Base-by-base conservation (phyloP, 352 stramenopile species). In the Pseudoperonospora humuli region DNA sequence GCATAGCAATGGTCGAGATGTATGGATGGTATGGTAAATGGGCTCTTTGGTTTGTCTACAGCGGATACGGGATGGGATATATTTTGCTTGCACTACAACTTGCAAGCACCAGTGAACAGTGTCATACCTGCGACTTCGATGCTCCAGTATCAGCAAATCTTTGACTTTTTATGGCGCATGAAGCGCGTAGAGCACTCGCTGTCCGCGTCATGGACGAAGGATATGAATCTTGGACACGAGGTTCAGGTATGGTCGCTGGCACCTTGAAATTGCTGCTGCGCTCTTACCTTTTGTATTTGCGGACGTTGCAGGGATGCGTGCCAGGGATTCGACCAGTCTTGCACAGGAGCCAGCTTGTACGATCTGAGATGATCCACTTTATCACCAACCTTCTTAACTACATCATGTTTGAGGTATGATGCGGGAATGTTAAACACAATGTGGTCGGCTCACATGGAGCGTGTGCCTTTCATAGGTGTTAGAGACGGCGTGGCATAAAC, bases 341-440 rank as follows among this genome's bases (percentile, higher is more conserved):
- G 19, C 87, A 97, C 64, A 84, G 81, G 25, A 96, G 95, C 51
- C 92, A 97, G 44, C 76, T 98, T 11, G 79, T 97, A 37, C 84
- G 96, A 21, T 96, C 96, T 17, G 84, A 98, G 34, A 99, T 99
- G 96, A 94, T 97, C 45, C 94, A 98, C 59, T 98, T 99, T 60
- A 94, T 91, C 17, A 90, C 87, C 28, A 99, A 98, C 48, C 76
- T 99, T 17, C 90, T 97, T 57, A 98, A 93, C 55, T 99, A 98
- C 61, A 89, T 98, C 57, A 98, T 98, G 93, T 98, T 99, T 67
- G 95, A 99, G 79, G 70, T 84, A 33, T 26, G 36, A 17, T 43
- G 11, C 9, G 8, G 7, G 10, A 14, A 21, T 19, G 9, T 42
- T 24, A 10, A 10, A 5, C 7, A 0, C 1, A 18, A 44, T 45